Evolutionary conservation across 176 grass and related monocot genomes (phyloP).

Genomic region (Eragrostis curvula): DNA sequence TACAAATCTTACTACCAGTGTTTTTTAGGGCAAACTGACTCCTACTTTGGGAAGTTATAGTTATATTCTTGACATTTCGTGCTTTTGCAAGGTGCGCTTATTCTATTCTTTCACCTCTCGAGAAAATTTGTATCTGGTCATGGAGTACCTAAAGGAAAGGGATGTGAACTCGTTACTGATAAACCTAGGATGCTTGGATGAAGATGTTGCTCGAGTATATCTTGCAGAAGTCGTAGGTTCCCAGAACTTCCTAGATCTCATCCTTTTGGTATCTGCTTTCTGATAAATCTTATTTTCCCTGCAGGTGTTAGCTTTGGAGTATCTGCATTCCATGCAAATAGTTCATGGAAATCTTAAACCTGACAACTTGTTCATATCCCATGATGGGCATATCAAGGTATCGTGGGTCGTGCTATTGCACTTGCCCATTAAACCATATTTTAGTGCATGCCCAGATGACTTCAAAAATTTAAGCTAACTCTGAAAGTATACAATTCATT

Average conservation of each 20-base stretch:
- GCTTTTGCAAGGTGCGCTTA: conserved; percentile 87
- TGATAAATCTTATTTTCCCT: conserved; percentile 31
- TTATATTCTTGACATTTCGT: too few relatives aligned
- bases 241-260: conserved; percentile 16
- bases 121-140: conserved; percentile 96
- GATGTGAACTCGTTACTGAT: conserved; percentile 95
- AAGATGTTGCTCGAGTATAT: conserved; percentile 94
- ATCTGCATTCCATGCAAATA: conserved; percentile 90
- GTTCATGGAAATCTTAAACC: conserved; percentile 98
- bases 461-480: too few relatives aligned
- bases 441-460: too few relatives aligned
- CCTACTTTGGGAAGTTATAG: too few relatives aligned
- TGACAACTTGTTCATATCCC: conserved; percentile 93
- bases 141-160: conserved; percentile 98
- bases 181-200: conserved; percentile 96
- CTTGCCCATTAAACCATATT: too few relatives aligned
- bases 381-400: conserved; percentile 99
- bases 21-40: too few relatives aligned
- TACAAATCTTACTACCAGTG: background rate
- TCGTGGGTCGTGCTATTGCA: background rate
- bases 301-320: conserved; percentile 97
- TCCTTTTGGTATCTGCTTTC: conserved; percentile 10
- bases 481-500: too few relatives aligned
- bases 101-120: conserved; percentile 99
- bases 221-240: conserved; percentile 98